These are phyloP conservation scores for Lyophyllum decastes DNA, from an alignment of 768 basidiomycete genomes.

Conservation along the genomic window DNA sequence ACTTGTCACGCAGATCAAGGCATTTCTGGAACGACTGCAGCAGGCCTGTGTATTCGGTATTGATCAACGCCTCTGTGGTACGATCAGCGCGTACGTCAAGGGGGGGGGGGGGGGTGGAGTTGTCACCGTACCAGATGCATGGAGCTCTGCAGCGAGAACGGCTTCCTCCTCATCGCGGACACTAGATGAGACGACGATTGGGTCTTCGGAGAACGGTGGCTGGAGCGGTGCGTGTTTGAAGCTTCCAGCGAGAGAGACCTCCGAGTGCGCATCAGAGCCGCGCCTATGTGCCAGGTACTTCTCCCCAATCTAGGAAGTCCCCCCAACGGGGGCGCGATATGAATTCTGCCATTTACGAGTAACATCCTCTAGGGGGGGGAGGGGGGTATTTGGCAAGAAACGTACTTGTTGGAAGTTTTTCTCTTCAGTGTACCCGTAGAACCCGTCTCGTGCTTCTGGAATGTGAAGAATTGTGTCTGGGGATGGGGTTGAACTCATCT, in stretches of 20 bases:
- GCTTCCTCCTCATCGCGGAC: conserved; percentile 34
- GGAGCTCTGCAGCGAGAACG: conserved; percentile 28
- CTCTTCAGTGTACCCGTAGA: conserved; percentile 81
- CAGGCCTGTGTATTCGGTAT: conserved; percentile 52
- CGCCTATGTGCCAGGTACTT: conserved; percentile 70
- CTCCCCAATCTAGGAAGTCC: conserved; percentile 62
- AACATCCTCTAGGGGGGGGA: conserved; percentile 1
- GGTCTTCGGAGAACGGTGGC: conserved; percentile 28
- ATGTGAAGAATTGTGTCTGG: conserved; percentile 23
- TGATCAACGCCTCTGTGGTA: conserved; percentile 32
- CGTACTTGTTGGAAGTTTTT: conserved; percentile 73
- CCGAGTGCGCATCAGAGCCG: conserved; percentile 53
- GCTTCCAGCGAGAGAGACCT: conserved; percentile 39
- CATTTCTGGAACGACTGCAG: conserved; percentile 80
- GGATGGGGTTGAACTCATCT: neutral
- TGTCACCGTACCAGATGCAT: conserved; percentile 27
- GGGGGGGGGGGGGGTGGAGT: conserved; percentile 4
- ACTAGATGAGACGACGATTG: conserved; percentile 12
- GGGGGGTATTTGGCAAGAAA: conserved; percentile 18
- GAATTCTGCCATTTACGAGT: neutral
- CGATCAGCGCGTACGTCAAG: conserved; percentile 2
- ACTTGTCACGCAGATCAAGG: conserved; percentile 93
- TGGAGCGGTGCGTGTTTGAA: conserved; percentile 40
- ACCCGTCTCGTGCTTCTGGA: conserved; percentile 66
- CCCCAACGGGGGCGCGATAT: neutral